Evolutionary conservation across 306 rosid genomes (phyloP), one percentile per base, ranked within the genome.

Genomic region (Abrus pulchellus): DNA sequence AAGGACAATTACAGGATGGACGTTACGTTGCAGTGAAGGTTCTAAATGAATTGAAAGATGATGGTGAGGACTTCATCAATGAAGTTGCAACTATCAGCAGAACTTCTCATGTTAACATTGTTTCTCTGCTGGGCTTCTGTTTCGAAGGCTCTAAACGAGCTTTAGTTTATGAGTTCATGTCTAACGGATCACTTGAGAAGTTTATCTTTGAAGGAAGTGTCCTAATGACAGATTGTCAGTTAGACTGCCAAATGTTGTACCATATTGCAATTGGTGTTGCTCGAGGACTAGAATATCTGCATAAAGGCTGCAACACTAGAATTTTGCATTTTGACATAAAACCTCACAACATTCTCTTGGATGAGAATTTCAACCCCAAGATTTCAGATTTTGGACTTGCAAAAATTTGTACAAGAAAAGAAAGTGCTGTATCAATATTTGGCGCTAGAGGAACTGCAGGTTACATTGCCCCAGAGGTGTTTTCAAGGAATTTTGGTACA

Each of bases 141-240:
- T 76, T 61, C 14, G 80, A 77, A 40, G 75, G 83, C 33, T 71
- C 81, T 2, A 4, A 86, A 29, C 64, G 44, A 41, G 83, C 83
- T n/a, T 53, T 87, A 69, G 9, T 87, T 9, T 83, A 87, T 34
- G 80, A 87, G 3, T 83, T 68, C 12, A 81, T 87, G 90, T 40
- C 85, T 40, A 80, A 86, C 72, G 87, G 85, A 14, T 86, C 90
- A 1, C 77, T 83, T 4, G 87, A 86, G 67, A 86, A 83, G 79
- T 80, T 80, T 45, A 80, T 86, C 49, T 83, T 52, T 47, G 84
- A 80, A 59, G 29, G 66, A 34, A 45, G 71, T 20, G 43, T 30
- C 0, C 33, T 41, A 0, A 6, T 45, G 9, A 45, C 12, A 40
- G 7, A 29, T 7, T 44, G 6, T 8, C 79, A 77, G 1, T 66